Evolutionary conservation across 176 grass and related monocot genomes (phyloP), one percentile per base, ranked within the genome.

Genomic region (Alopecurus myosuroides): DNA sequence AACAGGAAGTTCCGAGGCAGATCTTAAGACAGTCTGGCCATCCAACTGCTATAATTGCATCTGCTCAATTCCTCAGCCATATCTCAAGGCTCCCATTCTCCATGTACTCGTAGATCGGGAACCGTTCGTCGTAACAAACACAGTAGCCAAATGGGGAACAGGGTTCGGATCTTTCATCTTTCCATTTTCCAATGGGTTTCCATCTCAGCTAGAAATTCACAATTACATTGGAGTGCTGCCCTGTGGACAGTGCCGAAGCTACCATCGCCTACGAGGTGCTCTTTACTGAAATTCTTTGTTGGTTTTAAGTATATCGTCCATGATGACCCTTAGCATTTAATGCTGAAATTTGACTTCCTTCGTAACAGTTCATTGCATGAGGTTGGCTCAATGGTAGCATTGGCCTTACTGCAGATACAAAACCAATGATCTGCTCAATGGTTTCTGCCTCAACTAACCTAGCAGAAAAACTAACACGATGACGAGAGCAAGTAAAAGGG

Each of bases 51-150:
- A 95, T 93, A 5, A 92, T 87, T 36, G 85, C 95, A 84, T 97
- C 92, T 78, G 92, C 92, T 56, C 86, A 76, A 68, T 92, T 89
- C 73, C 85, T 91, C 77, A 98, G 83, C 96, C 96, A 98, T 66
- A 78, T 90, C 80, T 98, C 96, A 58, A 98, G 91, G 76, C 91
- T 98, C 30, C 96, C 96, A 66, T 98, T 93, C 83, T 90, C 93
- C 96, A 98, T 98, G 77, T 95, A 98, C 87, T 98, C 89, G 0
- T 98, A 98, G 73, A 98, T 98, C 61, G 95, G 86, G 81, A 98
- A 94, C 49, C 96, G 78, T 66, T 98, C 93, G 11, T 98, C 96
- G 14, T 85, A 83, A 69, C 90, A 98, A 49, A 98, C 96, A 85
- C 96, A 98, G 77, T 98, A 98, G 23, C 96, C 96, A 30, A 98